A percentile compares a stretch with the other conserved stretches of the same genome.
Conservation (phyloP, 1,139 yeast genomes). For the Trichomonascaceae sp. region DNA sequence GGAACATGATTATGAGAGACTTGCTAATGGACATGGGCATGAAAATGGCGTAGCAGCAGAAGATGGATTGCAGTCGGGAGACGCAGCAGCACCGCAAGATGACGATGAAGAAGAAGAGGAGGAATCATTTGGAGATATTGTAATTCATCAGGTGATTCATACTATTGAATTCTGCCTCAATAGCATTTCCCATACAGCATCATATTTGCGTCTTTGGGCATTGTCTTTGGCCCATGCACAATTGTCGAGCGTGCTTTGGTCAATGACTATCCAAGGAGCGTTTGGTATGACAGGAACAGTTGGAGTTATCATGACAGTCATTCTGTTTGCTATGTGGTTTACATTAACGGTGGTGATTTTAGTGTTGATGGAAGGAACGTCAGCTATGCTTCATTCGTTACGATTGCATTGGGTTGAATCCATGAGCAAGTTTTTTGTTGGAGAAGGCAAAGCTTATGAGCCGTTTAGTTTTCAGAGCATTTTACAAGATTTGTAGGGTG, state of each 20-base stretch:
- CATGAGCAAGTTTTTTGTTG: conserved; percentile 95
- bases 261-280: conserved; percentile 85
- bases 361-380: conserved; percentile 97
- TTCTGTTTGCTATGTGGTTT: conserved; percentile 92
- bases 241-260: conserved; percentile 89
- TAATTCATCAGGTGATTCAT: conserved; percentile 96
- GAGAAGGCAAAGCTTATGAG: conserved; percentile 84
- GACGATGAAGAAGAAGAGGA: conserved; percentile 35
- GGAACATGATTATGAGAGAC: conserved; percentile 28
- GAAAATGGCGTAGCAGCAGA: conserved; percentile 11
- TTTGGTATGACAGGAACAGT: conserved; percentile 64
- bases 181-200: conserved; percentile 97
- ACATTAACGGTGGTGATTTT: conserved; percentile 81
- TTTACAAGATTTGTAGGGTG: background rate
- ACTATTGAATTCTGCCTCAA: conserved; percentile 97
- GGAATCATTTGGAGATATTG: conserved; percentile 77
- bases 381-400: conserved; percentile 96
- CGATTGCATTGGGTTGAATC: conserved; percentile 99
- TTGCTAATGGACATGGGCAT: conserved; percentile 22
- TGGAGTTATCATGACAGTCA: conserved; percentile 70
- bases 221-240: conserved; percentile 96
- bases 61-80: conserved; percentile 23
- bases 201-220: conserved; percentile 95
- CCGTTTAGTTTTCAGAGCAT: conserved; percentile 59
- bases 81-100: conserved; percentile 28